Base-by-base conservation (phyloP, 306 rosid species). In the Corylus heterophylla region DNA sequence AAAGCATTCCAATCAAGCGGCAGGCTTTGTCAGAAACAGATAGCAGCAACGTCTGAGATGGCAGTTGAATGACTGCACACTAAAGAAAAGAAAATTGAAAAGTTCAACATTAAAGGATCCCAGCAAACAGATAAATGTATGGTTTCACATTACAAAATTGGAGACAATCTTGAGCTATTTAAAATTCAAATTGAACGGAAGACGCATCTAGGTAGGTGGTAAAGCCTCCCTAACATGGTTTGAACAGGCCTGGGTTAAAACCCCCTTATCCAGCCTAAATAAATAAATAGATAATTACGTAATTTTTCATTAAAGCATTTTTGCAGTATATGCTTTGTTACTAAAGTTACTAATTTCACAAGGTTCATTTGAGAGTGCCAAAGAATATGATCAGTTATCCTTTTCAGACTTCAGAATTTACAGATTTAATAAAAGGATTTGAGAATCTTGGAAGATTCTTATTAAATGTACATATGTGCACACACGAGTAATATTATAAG, bases 1-100 rank as follows among this genome's bases (percentile, higher is more conserved):
- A 91, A 73, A 95, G 98, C 99, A 95, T 93, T 83, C 99, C 99
- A 76, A 90, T 91, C 90, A 95, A 88, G 87, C 98, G 98, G 89
- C 61, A 90, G 71, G 97, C 96, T 86, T 90, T 93, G 86, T 95
- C 97, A 12, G 99, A 91, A 79, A 93, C 98, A 31, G 98, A 95
- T 31, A 95, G 90, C 76, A 93, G 93, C 90, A 95, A 73, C 0
- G 99, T 95, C 90, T 95, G 98, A 20, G 99, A 93, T 39, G 99
- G 98, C 82, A 95, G 77, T 72, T 95, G 98, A 79, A 95, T 95
- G 78, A 93, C 99, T 31, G 99, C 99, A 89, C 99, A 95, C 99
- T 95, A 94, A 71, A 85, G 20, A 79, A 87, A 83, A 10, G 20
- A 80, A 62, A 73, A 69, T 52, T 48, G 74, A 50, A 39, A 67